Base-by-base conservation (phyloP, 169 alveolate genomes). In the Toxoplasma gondii region DNA sequence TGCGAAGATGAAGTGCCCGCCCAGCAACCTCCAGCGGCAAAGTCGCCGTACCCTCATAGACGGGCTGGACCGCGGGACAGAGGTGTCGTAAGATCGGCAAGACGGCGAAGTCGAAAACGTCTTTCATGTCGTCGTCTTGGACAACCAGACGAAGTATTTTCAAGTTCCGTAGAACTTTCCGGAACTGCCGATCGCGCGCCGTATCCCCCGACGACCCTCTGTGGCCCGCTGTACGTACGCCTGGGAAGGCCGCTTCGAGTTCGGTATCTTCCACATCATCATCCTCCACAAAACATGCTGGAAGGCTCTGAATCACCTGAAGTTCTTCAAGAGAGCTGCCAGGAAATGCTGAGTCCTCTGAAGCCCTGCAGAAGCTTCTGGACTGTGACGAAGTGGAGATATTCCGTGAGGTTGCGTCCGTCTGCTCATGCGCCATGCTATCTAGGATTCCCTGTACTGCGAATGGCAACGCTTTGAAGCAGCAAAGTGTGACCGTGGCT, bases 71-170 rank as follows among this genome's bases (percentile, higher is more conserved):
- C 10, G 39, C 45, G 4, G 86, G 39, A n/a, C 86, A 78, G 44
- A 78, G 39, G 31, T 38, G 86, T 10, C 86, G 86, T 17, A 78
- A 10, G 27, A 78, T 19, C 27, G 86, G 86, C 86, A 9, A 78
- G 44, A 78, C 29, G 86, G 31, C 2, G 19, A 45, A 19, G 29
- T 78, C 86, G 45, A 78, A 78, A 19, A 38, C n/a, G 29, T 78
- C 86, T 17, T 78, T n/a, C 49, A 78, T 78, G 39, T n/a, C 86
- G 45, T 78, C 86, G 86, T 78, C 86, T n/a, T 78, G 39, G 31
- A 78, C 44, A 10, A 78, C 86, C 16, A 78, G n/a, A 78, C 86
- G 86, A 19, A 78, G 27, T 10, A 45, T 78, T n/a, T 2, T 19
- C 45, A 78, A n/a, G n/a, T 19, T 64, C 74, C 34, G 7, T 16